phyloP scores from a whole-genome alignment of 2,329 filamentous ascomycete species.

The Ophiocordyceps polyrhachis-furcata region DNA sequence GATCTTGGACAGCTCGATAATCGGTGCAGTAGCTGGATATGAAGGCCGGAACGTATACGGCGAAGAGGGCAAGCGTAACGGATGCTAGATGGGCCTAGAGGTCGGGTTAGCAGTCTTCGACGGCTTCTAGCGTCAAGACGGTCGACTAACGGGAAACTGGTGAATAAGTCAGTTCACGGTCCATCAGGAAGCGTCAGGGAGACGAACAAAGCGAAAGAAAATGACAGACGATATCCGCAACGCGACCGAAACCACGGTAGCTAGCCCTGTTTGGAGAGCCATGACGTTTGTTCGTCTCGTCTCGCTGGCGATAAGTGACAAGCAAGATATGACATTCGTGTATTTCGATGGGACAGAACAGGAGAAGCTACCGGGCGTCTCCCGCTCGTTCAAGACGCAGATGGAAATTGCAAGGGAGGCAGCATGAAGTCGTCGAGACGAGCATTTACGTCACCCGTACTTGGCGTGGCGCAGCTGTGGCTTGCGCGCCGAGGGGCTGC shows the following conservation, averaged over 20 bases:
- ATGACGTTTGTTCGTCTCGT: constrained; percentile 1
- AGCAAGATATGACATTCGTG: neutral
- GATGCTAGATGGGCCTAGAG: constrained; percentile 25
- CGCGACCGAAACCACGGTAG: constrained; percentile 17
- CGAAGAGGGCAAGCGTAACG: constrained; percentile 41
- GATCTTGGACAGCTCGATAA: constrained; percentile 36
- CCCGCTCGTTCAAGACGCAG: neutral
- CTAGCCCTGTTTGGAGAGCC: constrained; percentile 11
- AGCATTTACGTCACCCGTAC: neutral
- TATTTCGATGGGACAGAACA: neutral
- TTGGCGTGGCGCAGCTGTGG: neutral
- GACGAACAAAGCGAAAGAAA: constrained; percentile 19
- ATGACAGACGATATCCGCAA: constrained; percentile 17
- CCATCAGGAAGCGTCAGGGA: neutral
- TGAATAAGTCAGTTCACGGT: constrained; percentile 3
- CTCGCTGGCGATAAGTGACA: neutral
- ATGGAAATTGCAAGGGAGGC: neutral
- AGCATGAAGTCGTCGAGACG: neutral
- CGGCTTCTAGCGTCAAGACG: neutral
- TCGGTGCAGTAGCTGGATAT: constrained; percentile 35
- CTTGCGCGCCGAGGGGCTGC: neutral
- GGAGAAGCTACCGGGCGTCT: neutral
- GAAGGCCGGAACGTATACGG: constrained; percentile 47
- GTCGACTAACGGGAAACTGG: constrained; percentile 17
- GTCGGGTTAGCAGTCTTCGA: neutral